These are phyloP conservation scores for Lachnellula hyalina DNA, from an alignment of 2,329 filamentous ascomycete genomes.

Conservation along the genomic window DNA sequence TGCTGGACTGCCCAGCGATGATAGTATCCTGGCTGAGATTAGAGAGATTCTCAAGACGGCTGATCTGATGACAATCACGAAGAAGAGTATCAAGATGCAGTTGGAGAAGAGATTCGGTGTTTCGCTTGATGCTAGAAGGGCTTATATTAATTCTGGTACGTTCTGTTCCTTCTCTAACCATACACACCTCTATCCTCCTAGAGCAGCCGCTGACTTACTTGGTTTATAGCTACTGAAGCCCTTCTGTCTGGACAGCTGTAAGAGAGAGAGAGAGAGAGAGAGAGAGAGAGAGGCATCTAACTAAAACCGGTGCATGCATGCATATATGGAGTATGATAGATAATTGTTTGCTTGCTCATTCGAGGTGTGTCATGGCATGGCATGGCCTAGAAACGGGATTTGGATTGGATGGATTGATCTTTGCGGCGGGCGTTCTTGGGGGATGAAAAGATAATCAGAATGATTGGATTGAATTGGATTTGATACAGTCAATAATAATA, in stretches of 20 bases:
- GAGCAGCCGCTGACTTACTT: conserved; percentile 29
- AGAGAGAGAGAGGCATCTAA: not conserved
- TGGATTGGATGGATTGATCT: too few species aligned
- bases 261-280: too few species aligned
- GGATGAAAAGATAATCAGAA: too few species aligned
- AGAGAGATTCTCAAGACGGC: conserved; percentile 86
- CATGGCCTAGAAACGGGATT: too few species aligned
- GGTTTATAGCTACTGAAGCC: conserved; percentile 62
- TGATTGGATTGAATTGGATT: too few species aligned
- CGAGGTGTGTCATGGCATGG: too few species aligned
- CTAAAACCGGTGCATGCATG: not conserved
- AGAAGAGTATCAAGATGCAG: conserved; percentile 96
- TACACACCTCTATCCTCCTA: not conserved
- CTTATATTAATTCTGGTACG: conserved; percentile 91
- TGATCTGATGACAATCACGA: conserved; percentile 96
- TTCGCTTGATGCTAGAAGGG: conserved; percentile 77
- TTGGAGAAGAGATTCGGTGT: conserved; percentile 87
- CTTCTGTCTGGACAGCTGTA: conserved; percentile 72
- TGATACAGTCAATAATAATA: too few species aligned
- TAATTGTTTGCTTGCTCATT: too few species aligned
- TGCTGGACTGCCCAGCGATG: conserved; percentile 72
- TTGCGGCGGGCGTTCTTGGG: too few species aligned
- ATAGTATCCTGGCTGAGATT: conserved; percentile 88
- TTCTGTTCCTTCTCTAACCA: conserved; percentile 35
- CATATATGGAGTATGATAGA: conserved; percentile 1